Base-by-base conservation (phyloP, 2,329 filamentous ascomycete genomes). In the Penicillium sumatraense region DNA sequence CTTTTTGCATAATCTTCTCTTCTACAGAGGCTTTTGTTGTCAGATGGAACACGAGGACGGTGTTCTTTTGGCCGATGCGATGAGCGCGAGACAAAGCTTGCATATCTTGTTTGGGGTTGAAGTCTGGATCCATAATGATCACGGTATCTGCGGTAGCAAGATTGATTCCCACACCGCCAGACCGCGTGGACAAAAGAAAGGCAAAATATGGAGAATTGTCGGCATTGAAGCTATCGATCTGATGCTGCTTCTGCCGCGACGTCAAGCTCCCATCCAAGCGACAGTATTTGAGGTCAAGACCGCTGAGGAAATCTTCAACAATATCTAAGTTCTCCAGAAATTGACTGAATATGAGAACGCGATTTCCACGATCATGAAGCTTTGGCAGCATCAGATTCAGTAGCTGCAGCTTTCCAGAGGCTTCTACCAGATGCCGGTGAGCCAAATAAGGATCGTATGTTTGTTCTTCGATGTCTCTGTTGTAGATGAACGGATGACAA, bases 31-130 rank as follows among this genome's bases (percentile, higher is more conserved):
- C 85, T 56, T 93, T 89, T 1, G 92, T 98, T 80, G 96, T 91
- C 0, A 99, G 78, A 71, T 98, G 93, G 67, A 98, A 96, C 62
- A 96, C 96, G 1, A 99, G 82, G 0, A 99, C 95, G 66, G 96
- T 97, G 63, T 95, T 92, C 73, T 92, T 91, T 74, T 99, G 96
- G 0, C 96, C 96, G 60, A 99, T 98, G 23, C 95, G 89, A 74
- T 99, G 95, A 16, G 93, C 95, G 61, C 96, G 87, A 26, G 93
- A 96, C 26, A 99, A 82, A 0, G 95, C 95, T 72, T 99, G 95
- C 36, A 99, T 89, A 68, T 99, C 96, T 74, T 99, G 95, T 69
- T 99, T 95, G 0, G 95, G 95, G 59, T 99, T 99, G 80, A 96
- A 98, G 69, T 99, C 95, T 0, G 91, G 91, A 66, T 99, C 93